Evolutionary conservation across 148 eudicot species (phyloP).

Genomic region (Rhododendron kiyosumense): DNA sequence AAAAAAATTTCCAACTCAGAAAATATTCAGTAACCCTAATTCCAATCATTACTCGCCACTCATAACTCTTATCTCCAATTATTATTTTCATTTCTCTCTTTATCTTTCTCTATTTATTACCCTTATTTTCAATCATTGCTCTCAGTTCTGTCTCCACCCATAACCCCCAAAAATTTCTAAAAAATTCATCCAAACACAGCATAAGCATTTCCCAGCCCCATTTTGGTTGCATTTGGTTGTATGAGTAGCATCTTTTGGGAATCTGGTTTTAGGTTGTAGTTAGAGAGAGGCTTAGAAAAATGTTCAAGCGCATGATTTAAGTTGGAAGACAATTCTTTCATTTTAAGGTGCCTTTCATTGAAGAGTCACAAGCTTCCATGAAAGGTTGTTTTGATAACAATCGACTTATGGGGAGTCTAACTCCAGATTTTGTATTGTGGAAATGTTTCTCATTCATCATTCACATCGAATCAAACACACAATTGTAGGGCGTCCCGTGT

Average conservation of each 20-base stretch:
- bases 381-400: not conserved
- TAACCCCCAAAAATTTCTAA: too few species aligned
- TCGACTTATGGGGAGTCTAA: not conserved
- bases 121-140: too few species aligned
- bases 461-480: not conserved
- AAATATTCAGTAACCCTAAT: too few species aligned
- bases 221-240: not conserved
- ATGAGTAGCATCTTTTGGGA: not conserved
- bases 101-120: too few species aligned
- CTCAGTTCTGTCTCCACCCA: too few species aligned
- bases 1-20: too few species aligned
- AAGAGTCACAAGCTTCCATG: not conserved
- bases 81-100: too few species aligned
- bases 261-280: not conserved
- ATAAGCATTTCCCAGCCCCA: not conserved
- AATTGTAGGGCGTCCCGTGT: too few species aligned
- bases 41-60: too few species aligned
- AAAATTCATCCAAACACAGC: too few species aligned
- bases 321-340: not conserved
- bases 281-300: not conserved
- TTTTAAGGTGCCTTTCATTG: not conserved
- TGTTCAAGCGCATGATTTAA: not conserved
- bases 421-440: not conserved
- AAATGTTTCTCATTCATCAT: not conserved
- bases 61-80: too few species aligned